Evolutionary conservation across 345 rosid species (phyloP), one percentile per base, ranked within the genome.

Genomic region (Eucalyptus cloeziana): DNA sequence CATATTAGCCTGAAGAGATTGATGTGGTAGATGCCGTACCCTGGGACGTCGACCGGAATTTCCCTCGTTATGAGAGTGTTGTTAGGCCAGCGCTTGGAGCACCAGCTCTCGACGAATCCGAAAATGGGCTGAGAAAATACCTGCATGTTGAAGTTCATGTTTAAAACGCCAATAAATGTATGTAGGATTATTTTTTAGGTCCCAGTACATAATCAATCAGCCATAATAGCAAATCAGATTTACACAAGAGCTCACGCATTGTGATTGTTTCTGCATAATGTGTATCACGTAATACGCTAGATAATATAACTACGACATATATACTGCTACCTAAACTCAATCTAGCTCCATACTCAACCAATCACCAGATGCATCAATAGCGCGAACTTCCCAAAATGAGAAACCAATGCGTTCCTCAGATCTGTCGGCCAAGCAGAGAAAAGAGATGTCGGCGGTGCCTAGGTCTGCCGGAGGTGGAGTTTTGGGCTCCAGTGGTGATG

Each of bases 81-180:
- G 47, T 91, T 92, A 2, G 99, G 97, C 97, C 98, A 97, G 52
- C 87, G 89, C 69, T 90, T 87, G 52, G 89, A 69, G 92, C 94
- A 90, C 50, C 52, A 85, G 4, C 51, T 89, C 94, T 97, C 99
- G 14, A 96, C 92, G 40, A 96, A 94, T 54, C 92, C 89, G 91
- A 92, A 97, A 27, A 96, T 10, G 1, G 99, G 98, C 87, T 97
- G 99, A 76, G 91, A 91, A 81, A 93, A 96, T 22, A 97, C 99
- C 98, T 97, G 92, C 47, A 52, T 15, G 22, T 37, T 11, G 27
- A 76, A 22, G 83, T 76, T 76, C 83, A 76, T 40, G 27, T 76
- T 37, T 76, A 40, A 76, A 76, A 40, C 16, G 4, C 30, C 47
- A 21, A 9, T 21, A 21, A 10, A 40, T 43, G 47, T 64, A 14